Conservation (phyloP, 2,329 filamentous ascomycete genomes). For the Paracorniculantispora psalliotae region DNA sequence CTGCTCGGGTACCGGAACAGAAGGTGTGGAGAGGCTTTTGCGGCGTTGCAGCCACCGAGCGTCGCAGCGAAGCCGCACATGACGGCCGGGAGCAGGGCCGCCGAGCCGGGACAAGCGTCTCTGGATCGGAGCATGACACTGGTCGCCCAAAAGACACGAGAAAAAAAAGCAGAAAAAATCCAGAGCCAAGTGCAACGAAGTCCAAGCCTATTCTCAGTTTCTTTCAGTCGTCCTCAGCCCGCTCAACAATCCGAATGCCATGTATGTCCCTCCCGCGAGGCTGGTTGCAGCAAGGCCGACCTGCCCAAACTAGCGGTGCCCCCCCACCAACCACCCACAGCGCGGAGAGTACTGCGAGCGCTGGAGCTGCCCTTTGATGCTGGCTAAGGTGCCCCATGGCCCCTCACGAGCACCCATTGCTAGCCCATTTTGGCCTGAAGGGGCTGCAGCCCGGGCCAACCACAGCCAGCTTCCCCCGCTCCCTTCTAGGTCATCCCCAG, state of each 20-base stretch:
- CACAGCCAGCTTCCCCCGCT: not conserved
- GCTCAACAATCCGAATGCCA: too few relatives aligned
- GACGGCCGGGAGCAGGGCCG: not conserved
- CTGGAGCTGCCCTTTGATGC: not conserved
- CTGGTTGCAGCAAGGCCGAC: not conserved
- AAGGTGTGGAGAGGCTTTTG: not conserved
- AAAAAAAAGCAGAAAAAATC: too few relatives aligned
- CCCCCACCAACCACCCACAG: not conserved
- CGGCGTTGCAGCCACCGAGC: not conserved
- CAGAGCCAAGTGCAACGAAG: too few relatives aligned
- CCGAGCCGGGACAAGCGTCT: constrained; percentile 4
- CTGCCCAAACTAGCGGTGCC: not conserved
- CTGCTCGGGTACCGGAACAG: constrained; percentile 10
- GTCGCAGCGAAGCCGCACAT: not conserved
- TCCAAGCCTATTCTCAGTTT: too few relatives aligned
- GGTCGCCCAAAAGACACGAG: too few relatives aligned
- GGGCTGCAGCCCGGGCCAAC: too few relatives aligned
- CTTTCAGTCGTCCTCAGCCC: too few relatives aligned
- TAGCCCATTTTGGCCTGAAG: too few relatives aligned
- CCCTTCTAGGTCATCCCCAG: not conserved
- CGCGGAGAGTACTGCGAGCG: not conserved
- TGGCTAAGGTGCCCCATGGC: not conserved
- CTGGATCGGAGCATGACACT: too few relatives aligned
- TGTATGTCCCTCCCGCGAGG: not conserved
- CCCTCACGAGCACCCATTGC: not conserved